Evolutionary conservation across 129 eudicot genomes (phyloP).

Genomic region (Logfia minima): DNA sequence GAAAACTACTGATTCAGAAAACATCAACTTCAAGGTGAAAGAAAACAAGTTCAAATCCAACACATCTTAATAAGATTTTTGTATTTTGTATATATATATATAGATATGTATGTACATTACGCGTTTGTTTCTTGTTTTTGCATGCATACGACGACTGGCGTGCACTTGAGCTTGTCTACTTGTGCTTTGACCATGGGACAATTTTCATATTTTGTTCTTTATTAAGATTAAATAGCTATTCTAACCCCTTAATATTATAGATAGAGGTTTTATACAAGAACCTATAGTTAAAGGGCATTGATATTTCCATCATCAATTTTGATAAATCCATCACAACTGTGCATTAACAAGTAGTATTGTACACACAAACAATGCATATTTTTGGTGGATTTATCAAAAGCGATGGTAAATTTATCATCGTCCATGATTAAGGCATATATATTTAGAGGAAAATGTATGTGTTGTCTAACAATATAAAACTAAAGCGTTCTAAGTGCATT

Average conservation of each 20-base stretch:
- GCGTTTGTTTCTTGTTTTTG: constrained; percentile 26
- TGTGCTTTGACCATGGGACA: not conserved
- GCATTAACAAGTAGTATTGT: too few species aligned
- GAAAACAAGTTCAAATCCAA: constrained; percentile 30
- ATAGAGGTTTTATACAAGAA: too few species aligned
- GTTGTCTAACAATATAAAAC: too few species aligned
- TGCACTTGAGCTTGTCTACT: constrained; percentile 23
- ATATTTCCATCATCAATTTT: too few species aligned
- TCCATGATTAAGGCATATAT: too few species aligned
- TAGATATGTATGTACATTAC: not conserved
- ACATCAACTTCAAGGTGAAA: constrained; percentile 14
- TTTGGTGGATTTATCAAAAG: too few species aligned
- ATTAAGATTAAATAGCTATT: not conserved
- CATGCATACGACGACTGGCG: constrained; percentile 27
- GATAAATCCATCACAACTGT: too few species aligned
- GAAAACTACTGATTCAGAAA: not conserved
- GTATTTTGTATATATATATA: not conserved
- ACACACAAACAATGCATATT: too few species aligned
- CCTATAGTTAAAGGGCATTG: too few species aligned
- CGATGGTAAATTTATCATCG: too few species aligned
- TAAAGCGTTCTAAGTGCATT: too few species aligned
- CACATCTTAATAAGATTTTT: constrained; percentile 4
- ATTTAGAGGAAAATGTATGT: too few species aligned
- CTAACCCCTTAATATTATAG: not conserved
- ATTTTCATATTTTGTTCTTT: not conserved